These are phyloP conservation scores for Neofusicoccum ribis DNA, from an alignment of 2,329 filamentous ascomycete genomes.

Conservation along the genomic window DNA sequence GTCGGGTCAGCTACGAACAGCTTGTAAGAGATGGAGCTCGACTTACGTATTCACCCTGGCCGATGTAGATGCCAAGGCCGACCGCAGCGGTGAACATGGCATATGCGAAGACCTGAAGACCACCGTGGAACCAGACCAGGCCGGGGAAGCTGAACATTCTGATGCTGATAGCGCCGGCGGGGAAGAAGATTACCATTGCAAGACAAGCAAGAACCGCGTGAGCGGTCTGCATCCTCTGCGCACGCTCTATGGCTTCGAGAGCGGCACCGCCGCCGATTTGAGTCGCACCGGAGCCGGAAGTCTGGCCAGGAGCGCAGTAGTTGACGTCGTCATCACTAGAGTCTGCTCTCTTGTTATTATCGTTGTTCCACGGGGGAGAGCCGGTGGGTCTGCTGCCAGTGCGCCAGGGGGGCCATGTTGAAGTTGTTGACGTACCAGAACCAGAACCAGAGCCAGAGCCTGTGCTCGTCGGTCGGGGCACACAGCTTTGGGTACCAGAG, in stretches of 20 bases:
- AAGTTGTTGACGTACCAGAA: conserved; percentile 19
- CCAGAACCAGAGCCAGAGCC: conserved; percentile 19
- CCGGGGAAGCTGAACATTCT: conserved; percentile 45
- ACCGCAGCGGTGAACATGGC: conserved; percentile 50
- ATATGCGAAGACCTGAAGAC: conserved; percentile 51
- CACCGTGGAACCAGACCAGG: conserved; percentile 46
- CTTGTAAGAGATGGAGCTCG: neutral
- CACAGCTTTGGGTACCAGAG: conserved; percentile 29
- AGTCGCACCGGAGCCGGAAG: conserved; percentile 18
- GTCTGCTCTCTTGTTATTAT: conserved; percentile 27
- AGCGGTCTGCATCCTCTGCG: conserved; percentile 40
- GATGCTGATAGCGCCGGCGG: conserved; percentile 45
- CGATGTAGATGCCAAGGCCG: conserved; percentile 54
- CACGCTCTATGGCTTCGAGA: neutral
- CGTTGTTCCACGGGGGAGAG: neutral
- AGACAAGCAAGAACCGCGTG: conserved; percentile 46
- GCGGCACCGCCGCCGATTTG: neutral
- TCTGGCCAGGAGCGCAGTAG: conserved; percentile 22
- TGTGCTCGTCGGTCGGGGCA: conserved; percentile 27
- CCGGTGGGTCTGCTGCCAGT: neutral
- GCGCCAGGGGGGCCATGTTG: conserved; percentile 6
- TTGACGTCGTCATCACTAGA: conserved; percentile 33
- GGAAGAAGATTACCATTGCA: conserved; percentile 49
- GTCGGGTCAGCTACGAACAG: conserved; percentile 19
- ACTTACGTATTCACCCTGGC: conserved; percentile 37